Evolutionary conservation across 2,329 filamentous ascomycete genomes (phyloP), one percentile per base, ranked within the genome.

Genomic region (Microdochium nivale): DNA sequence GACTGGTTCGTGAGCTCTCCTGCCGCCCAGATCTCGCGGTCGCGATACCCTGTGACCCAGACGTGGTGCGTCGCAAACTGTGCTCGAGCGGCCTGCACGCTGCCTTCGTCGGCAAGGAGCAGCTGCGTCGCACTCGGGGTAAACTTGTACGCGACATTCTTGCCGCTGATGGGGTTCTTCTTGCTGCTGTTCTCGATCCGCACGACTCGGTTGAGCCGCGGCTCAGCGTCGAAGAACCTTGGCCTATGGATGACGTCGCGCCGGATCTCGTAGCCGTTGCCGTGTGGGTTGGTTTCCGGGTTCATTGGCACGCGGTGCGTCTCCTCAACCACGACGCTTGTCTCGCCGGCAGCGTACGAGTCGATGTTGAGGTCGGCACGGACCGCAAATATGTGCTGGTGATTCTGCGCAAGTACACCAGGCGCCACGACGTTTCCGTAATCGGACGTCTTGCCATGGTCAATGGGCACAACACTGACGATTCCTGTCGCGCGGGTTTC

Each of bases 401-500:
- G 83, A 60, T 86, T 83, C 23, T 81, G 80, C 0, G 83, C 84
- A 4, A 86, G 63, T 0, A 81, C 79, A 0, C 83, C 83, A 0
- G 79, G 77, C 0, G 76, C 74, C 0, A 88, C 83, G n/a, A 85
- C 74, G 43, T 80, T 87, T 10, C 81, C 82, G 60, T 78, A 86
- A 0, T 69, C 71, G 19, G 65, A 80, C 7, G 65, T 68, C 49
- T 77, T 78, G 48, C 80, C 80, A 52, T 80, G 74, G 53, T 68
- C 75, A 3, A 76, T 71, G 30, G 81, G 76, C 19, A 88, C 83
- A 2, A 85, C 76, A 51, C 80, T 87, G 30, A 88, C 74, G 51
- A 88, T 84, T 1, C 85, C 84, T 0, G 84, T 87, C 0, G 84
- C 84, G 1, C 83, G 75, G 0, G 76, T 77, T 62, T 87, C 83